Conservation (phyloP, 768 basidiomycete genomes). For the Thelephora ganbajun region DNA sequence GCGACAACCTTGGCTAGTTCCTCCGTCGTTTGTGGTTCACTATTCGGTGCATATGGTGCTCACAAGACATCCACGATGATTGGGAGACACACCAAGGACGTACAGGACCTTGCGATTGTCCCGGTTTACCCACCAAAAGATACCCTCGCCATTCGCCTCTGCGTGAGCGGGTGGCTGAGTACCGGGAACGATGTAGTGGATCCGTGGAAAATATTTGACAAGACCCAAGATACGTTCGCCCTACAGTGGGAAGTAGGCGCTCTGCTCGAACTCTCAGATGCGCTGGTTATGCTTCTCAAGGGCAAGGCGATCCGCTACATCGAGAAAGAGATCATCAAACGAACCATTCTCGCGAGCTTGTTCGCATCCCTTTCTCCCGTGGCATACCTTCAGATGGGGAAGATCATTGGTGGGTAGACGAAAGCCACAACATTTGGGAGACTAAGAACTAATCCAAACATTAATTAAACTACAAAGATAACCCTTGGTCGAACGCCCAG, state of each 20-base stretch:
- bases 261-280: conserved; percentile 32
- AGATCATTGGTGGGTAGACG: conserved; percentile 31
- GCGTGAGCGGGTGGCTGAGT: conserved; percentile 42
- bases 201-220: conserved; percentile 36
- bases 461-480: conserved; percentile 22
- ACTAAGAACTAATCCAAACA: background rate
- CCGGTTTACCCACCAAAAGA: conserved; percentile 27
- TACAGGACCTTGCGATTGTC: conserved; percentile 37
- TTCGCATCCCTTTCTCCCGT: conserved; percentile 37
- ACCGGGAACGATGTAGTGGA: conserved; percentile 29
- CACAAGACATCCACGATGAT: conserved; percentile 33
- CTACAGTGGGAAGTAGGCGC: conserved; percentile 50
- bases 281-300: conserved; percentile 29
- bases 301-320: conserved; percentile 37
- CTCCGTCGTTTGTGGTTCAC: conserved; percentile 38
- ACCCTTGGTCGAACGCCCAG: conserved; percentile 45
- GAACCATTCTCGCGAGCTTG: conserved; percentile 35
- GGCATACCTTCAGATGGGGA: conserved; percentile 34
- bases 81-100: conserved; percentile 34
- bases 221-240: conserved; percentile 36
- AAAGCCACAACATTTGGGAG: background rate
- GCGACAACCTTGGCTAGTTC: conserved; percentile 42
- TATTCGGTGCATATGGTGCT: conserved; percentile 46
- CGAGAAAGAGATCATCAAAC: conserved; percentile 31
- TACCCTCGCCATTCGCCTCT: conserved; percentile 36